Evolutionary conservation across 2,329 filamentous ascomycete genomes (phyloP).

Genomic region (Juglanconis juglandina): DNA sequence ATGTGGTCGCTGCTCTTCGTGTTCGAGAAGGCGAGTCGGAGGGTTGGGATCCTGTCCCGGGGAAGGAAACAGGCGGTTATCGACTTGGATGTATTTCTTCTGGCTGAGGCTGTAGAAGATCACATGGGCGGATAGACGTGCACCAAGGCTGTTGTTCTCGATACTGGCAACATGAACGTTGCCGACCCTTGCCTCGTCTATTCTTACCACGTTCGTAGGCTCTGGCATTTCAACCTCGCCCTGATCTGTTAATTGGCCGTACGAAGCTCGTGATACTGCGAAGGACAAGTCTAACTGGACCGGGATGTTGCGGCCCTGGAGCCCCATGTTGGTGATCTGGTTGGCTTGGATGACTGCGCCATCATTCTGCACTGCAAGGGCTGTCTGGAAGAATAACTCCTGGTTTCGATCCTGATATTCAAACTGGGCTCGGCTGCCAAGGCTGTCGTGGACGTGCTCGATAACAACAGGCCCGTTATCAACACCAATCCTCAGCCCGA

Average conservation of each 20-base stretch:
- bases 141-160: constrained; percentile 10
- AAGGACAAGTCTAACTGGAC: constrained; percentile 10
- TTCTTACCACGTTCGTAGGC: constrained; percentile 6
- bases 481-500: constrained; percentile 3
- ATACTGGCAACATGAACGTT: not conserved
- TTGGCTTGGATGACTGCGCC: constrained; percentile 16
- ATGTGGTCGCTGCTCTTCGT: not conserved
- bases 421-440: constrained; percentile 6
- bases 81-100: not conserved
- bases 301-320: not conserved
- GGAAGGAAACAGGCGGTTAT: not conserved
- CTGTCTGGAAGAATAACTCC: not conserved
- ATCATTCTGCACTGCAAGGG: constrained; percentile 4
- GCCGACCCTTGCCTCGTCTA: not conserved
- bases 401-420: not conserved
- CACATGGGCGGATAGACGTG: not conserved
- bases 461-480: constrained; percentile 1
- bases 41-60: not conserved
- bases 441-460: constrained; percentile 3
- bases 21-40: not conserved
- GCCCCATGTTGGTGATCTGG: constrained; percentile 12
- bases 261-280: constrained; percentile 22
- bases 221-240: constrained; percentile 18
- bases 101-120: not conserved
- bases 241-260: constrained; percentile 22